Evolutionary conservation across 129 eudicot genomes (phyloP).

Genomic region (Helianthus annuus): DNA sequence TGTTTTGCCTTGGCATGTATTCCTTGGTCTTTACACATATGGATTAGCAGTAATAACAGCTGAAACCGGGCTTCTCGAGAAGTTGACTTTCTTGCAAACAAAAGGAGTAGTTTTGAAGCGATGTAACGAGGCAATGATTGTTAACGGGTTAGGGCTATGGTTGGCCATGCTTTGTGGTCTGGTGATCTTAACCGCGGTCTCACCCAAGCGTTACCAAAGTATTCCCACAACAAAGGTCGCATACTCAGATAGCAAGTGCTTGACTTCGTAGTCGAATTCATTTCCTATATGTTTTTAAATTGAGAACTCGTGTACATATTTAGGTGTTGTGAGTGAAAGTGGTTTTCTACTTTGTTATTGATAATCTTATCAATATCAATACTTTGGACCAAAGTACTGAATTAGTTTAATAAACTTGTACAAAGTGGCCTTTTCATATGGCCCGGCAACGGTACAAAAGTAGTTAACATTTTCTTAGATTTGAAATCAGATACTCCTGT

Average conservation of each 20-base stretch:
- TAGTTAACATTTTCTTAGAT: too few species aligned
- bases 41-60: slow-evolving; percentile 88
- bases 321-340: not conserved
- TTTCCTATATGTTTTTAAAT: not conserved
- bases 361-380: not conserved
- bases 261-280: slow-evolving; percentile 32
- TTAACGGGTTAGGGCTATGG: slow-evolving; percentile 76
- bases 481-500: too few species aligned
- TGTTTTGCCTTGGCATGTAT: slow-evolving; percentile 84
- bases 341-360: slow-evolving; percentile 2
- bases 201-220: slow-evolving; percentile 49
- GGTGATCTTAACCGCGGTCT: slow-evolving; percentile 73
- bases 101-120: slow-evolving; percentile 56
- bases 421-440: not conserved
- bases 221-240: slow-evolving; percentile 38
- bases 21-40: slow-evolving; percentile 85
- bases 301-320: slow-evolving; percentile 19
- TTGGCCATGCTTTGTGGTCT: slow-evolving; percentile 76
- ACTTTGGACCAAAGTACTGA: not conserved
- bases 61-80: slow-evolving; percentile 90
- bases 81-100: slow-evolving; percentile 74
- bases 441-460: not conserved
- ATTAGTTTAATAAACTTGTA: not conserved
- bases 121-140: slow-evolving; percentile 61
- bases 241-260: slow-evolving; percentile 44